A percentile compares a stretch with the other conserved stretches of the same genome.
Conservation (phyloP, 768 basidiomycete genomes). For the Polyporus arcularius region DNA sequence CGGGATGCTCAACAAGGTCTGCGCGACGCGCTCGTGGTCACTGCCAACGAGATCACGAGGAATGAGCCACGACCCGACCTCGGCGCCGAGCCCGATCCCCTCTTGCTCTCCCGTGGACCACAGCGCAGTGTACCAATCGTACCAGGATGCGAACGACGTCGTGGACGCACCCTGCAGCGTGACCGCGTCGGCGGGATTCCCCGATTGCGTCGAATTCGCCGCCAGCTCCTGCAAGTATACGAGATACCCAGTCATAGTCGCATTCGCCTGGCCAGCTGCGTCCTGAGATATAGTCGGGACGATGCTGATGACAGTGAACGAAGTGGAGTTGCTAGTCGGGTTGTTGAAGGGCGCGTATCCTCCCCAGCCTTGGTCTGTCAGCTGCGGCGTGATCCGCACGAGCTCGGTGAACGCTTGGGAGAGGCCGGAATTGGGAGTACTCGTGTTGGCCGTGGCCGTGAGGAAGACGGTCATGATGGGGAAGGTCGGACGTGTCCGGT, state of each 20-base stretch:
- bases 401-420: slow-evolving; percentile 29
- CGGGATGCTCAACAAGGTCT: slow-evolving; percentile 3
- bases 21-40: slow-evolving; percentile 10
- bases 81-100: slow-evolving; percentile 1
- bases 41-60: slow-evolving; percentile 14
- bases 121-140: slow-evolving; percentile 13
- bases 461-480: slow-evolving; percentile 36
- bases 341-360: background rate
- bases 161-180: slow-evolving; percentile 1
- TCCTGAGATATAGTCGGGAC: slow-evolving; percentile 38
- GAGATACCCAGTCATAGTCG: slow-evolving; percentile 38
- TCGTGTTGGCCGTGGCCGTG: background rate
- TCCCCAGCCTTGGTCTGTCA: slow-evolving; percentile 33
- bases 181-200: slow-evolving; percentile 7
- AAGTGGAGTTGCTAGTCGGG: background rate
- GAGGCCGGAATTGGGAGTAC: background rate
- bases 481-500: slow-evolving; percentile 40
- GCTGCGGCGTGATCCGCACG: slow-evolving; percentile 34
- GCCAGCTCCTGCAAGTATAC: slow-evolving; percentile 27
- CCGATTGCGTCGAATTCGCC: slow-evolving; percentile 21
- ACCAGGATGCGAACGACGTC: slow-evolving; percentile 18
- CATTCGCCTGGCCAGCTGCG: slow-evolving; percentile 27
- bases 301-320: slow-evolving; percentile 4
- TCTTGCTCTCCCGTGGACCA: background rate
- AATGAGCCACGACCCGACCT: slow-evolving; percentile 23